Conservation (phyloP, 768 basidiomycete species). For the Psilocybe subaeruginosa region DNA sequence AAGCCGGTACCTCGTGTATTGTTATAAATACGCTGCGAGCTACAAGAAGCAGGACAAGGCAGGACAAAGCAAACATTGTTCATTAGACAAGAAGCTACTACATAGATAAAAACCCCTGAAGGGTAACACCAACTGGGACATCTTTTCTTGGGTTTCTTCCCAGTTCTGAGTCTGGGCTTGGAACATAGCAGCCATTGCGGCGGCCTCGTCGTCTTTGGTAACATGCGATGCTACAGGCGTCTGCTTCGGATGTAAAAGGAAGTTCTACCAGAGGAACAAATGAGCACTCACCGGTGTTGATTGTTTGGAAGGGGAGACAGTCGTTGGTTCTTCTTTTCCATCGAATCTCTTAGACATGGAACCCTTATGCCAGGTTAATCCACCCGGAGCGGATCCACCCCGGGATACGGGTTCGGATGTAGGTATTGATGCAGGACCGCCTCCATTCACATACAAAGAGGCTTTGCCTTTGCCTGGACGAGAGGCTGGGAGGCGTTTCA, state of each 20-base stretch:
- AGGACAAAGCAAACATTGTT: conserved; percentile 48
- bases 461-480: conserved; percentile 85
- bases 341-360: conserved; percentile 92
- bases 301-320: conserved; percentile 34
- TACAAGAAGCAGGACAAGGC: conserved; percentile 39
- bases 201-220: conserved; percentile 80
- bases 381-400: conserved; percentile 34
- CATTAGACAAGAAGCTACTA: conserved; percentile 79
- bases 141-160: conserved; percentile 99
- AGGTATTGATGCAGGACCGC: conserved; percentile 39
- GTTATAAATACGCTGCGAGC: conserved; percentile 70
- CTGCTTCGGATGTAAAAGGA: conserved; percentile 19
- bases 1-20: conserved; percentile 70
- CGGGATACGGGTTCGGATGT: conserved; percentile 51
- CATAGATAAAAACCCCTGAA: conserved; percentile 56
- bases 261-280: conserved; percentile 2
- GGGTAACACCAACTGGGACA: conserved; percentile 94
- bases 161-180: conserved; percentile 92
- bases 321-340: conserved; percentile 65
- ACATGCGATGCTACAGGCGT: conserved; percentile 41
- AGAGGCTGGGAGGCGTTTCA: conserved; percentile 84
- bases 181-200: conserved; percentile 99
- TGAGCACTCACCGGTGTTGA: conserved; percentile 28
- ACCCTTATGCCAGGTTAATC: conserved; percentile 64
- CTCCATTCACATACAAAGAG: conserved; percentile 69